Conservation (phyloP, 1,284 basidiomycete genomes). For the Cutaneotrichosporon sp. region DNA sequence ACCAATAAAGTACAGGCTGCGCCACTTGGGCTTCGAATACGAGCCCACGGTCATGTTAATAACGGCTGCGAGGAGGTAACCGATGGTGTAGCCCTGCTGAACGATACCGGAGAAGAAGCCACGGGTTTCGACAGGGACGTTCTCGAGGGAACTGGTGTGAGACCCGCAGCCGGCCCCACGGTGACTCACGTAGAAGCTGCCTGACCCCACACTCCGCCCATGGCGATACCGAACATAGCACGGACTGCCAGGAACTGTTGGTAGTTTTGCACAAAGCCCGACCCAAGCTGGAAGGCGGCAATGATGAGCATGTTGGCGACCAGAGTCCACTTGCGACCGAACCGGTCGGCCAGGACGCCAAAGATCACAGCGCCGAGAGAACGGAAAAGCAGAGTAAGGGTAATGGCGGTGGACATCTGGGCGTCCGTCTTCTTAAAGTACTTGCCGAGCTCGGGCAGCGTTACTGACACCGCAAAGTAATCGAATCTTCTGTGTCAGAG, state of each 20-base stretch:
- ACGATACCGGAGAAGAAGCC: conserved; percentile 80
- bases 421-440: conserved; percentile 35
- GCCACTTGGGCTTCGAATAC: conserved; percentile 48
- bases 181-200: too few relatives aligned
- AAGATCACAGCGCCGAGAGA: conserved; percentile 82
- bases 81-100: conserved; percentile 70
- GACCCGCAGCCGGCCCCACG: too few relatives aligned
- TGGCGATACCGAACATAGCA: conserved; percentile 75
- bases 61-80: conserved; percentile 56
- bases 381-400: conserved; percentile 86
- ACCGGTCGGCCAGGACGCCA: conserved; percentile 70
- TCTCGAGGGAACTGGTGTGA: conserved; percentile 74
- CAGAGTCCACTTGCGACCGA: conserved; percentile 88
- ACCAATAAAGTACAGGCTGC: conserved; percentile 53
- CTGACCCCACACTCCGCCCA: conserved; percentile 59
- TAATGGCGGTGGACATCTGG: conserved; percentile 65
- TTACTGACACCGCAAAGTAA: conserved; percentile 16
- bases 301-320: conserved; percentile 69
- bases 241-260: conserved; percentile 50
- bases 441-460: conserved; percentile 54
- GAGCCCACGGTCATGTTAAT: conserved; percentile 62
- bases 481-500: conserved; percentile 20
- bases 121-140: conserved; percentile 77
- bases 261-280: conserved; percentile 51
- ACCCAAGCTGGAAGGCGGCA: conserved; percentile 70